Conservation (phyloP, 2,329 filamentous ascomycete species). For the Pezicula radicicola region DNA sequence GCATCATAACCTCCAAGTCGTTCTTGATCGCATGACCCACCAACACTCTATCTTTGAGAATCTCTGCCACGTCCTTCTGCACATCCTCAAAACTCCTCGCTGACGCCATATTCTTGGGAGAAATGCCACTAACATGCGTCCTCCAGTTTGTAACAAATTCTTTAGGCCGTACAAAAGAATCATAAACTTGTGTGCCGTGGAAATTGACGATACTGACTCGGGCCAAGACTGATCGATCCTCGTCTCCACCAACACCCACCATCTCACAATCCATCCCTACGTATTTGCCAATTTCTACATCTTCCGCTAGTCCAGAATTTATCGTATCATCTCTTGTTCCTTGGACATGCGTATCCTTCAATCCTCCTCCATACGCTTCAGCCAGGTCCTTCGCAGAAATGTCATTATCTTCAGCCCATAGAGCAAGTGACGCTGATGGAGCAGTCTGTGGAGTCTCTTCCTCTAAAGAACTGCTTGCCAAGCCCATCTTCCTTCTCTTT, state of each 20-base stretch:
- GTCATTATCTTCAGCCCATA: slow-evolving; percentile 60
- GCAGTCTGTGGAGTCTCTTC: slow-evolving; percentile 34
- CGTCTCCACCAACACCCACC: slow-evolving; percentile 79
- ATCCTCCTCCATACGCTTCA: slow-evolving; percentile 57
- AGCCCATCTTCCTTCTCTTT: slow-evolving; percentile 47
- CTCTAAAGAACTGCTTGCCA: slow-evolving; percentile 44
- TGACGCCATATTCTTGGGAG: slow-evolving; percentile 65
- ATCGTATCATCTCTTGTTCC: slow-evolving; percentile 46
- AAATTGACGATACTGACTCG: slow-evolving; percentile 91
- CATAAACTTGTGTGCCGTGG: slow-evolving; percentile 88
- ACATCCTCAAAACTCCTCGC: slow-evolving; percentile 75
- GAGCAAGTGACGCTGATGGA: slow-evolving; percentile 51
- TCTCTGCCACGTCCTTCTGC: slow-evolving; percentile 64
- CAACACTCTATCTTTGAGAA: slow-evolving; percentile 70
- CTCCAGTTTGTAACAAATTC: slow-evolving; percentile 87
- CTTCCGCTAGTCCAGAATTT: slow-evolving; percentile 61
- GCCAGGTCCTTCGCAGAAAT: slow-evolving; percentile 58
- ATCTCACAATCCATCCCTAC: slow-evolving; percentile 96
- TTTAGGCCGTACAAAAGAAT: slow-evolving; percentile 81
- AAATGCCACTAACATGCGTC: slow-evolving; percentile 80
- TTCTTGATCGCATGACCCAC: slow-evolving; percentile 84
- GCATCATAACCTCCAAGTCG: slow-evolving; percentile 68
- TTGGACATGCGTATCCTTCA: slow-evolving; percentile 46
- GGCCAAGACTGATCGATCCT: slow-evolving; percentile 73
- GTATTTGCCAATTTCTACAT: slow-evolving; percentile 79